These are phyloP conservation scores for Mycena pura DNA, from an alignment of 768 basidiomycete species.

Conservation along the genomic window DNA sequence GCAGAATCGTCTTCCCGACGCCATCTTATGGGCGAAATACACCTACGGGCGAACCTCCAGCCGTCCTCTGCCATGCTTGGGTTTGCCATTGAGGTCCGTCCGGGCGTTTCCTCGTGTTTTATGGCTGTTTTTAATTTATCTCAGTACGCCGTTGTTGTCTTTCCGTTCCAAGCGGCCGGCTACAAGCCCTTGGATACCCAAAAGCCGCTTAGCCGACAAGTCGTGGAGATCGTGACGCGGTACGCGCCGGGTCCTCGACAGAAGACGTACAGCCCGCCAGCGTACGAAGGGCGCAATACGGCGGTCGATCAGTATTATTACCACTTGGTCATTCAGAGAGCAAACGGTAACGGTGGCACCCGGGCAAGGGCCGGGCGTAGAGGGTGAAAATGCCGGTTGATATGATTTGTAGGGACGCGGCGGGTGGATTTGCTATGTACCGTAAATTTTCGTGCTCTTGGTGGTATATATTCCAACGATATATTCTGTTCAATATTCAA, in stretches of 20 bases:
- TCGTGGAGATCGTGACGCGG: slow-evolving; percentile 22
- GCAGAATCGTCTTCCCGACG: slow-evolving; percentile 8
- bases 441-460: too few relatives aligned
- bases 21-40: slow-evolving; percentile 25
- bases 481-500: too few relatives aligned
- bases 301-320: slow-evolving; percentile 24
- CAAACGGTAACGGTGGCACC: too few relatives aligned
- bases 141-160: slow-evolving; percentile 24
- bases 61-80: slow-evolving; percentile 12
- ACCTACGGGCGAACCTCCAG: slow-evolving; percentile 10
- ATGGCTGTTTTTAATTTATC: background rate
- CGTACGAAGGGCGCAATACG: slow-evolving; percentile 9
- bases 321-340: slow-evolving; percentile 5
- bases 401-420: too few relatives aligned
- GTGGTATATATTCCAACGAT: too few relatives aligned
- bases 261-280: slow-evolving; percentile 15
- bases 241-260: slow-evolving; percentile 20
- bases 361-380: too few relatives aligned
- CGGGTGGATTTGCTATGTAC: too few relatives aligned
- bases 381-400: too few relatives aligned
- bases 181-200: slow-evolving; percentile 18
- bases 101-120: background rate
- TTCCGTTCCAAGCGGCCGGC: slow-evolving; percentile 21
- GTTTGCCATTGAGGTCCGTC: slow-evolving; percentile 16
- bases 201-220: slow-evolving; percentile 11